Evolutionary conservation across 225 moss, liverwort and hornwort species (phyloP), one percentile per base, ranked within the genome.

Genomic region (Sphagnum contortum): DNA sequence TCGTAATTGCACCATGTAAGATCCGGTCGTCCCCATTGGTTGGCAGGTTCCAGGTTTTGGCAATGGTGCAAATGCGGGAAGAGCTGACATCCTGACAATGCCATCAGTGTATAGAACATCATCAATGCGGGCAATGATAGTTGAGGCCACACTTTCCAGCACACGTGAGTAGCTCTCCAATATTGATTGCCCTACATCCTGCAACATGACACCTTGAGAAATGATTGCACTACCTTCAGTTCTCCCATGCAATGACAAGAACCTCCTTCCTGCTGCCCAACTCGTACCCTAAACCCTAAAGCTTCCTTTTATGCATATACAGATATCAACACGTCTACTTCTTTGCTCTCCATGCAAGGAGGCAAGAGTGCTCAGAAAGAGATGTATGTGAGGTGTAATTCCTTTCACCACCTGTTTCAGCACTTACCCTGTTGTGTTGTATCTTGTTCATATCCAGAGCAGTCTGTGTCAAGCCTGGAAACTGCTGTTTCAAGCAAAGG

Each of bases 171-270:
- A 96, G 76, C 96, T 92, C 81, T 96, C 96, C 70, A 96, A 69
- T 59, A 96, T 96, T 13, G 96, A 92, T 66, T 96, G 96, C 8
- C 96, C 96, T 13, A 96, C 96, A 64, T 96, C 96, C 96, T 96
- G 84, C 64, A 66, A 56, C 50, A 58, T 58, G 29, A 58, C 29
- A 58, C 44, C 12, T 13, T 58, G 12, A 58, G 6, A 5, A 13
- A 13, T 5, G 63, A 47, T 3, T 63, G 8, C 63, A 63, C n/a
- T 10, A 29, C 29, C 29, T 29, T 29, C 1, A 29, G 29, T 29
- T 29, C 29, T 29, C 29, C 1, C 29, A 29, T 29, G 29, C 29
- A 29, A 29, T 29, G 29, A 29, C 29, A 29, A 29, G 29, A 29
- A 29, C 29, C 29, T 29, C 29, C 29, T 29, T 29, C 29, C 29